A percentile compares a stretch with the other conserved stretches of the same genome.
phyloP scores from a whole-genome alignment of 306 rosid species.

The Geum urbanum region DNA sequence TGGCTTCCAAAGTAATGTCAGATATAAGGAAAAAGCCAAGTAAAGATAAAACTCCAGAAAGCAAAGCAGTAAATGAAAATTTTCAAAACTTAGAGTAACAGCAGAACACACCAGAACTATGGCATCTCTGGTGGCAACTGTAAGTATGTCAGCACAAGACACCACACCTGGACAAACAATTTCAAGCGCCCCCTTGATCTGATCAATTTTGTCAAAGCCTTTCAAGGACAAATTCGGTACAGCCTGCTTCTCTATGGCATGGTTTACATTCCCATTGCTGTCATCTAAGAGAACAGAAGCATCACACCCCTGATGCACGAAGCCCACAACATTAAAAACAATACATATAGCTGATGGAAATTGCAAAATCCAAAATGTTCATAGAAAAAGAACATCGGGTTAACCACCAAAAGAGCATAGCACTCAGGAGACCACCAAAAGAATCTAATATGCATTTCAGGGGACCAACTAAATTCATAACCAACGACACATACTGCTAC shows the following conservation, averaged over 20 bases:
- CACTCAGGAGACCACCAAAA: too few species aligned
- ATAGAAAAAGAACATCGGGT: not conserved
- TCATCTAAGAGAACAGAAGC: slow-evolving; percentile 51
- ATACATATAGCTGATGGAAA: not conserved
- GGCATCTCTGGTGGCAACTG: slow-evolving; percentile 45
- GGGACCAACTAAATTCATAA: too few species aligned
- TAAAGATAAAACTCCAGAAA: not conserved
- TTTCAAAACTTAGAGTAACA: not conserved
- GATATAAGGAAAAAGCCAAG: not conserved
- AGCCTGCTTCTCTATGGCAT: slow-evolving; percentile 64
- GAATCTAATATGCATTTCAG: too few species aligned
- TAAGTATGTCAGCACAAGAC: slow-evolving; percentile 41
- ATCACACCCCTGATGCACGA: slow-evolving; percentile 40
- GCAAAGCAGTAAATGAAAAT: not conserved
- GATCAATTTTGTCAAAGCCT: slow-evolving; percentile 34
- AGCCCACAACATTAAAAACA: slow-evolving; percentile 1
- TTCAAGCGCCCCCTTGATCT: slow-evolving; percentile 41
- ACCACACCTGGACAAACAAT: slow-evolving; percentile 40
- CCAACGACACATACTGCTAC: too few species aligned
- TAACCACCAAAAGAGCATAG: too few species aligned
- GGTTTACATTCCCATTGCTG: slow-evolving; percentile 34
- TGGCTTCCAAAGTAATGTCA: too few species aligned
- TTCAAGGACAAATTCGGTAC: slow-evolving; percentile 53
- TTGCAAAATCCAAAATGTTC: not conserved
- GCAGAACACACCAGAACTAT: slow-evolving; percentile 29